Percentiles rank a stretch among this genome's conserved stretches.
These are phyloP conservation scores for Achlya hypogyna DNA, from an alignment of 352 stramenopile genomes.

Conservation along the genomic window DNA sequence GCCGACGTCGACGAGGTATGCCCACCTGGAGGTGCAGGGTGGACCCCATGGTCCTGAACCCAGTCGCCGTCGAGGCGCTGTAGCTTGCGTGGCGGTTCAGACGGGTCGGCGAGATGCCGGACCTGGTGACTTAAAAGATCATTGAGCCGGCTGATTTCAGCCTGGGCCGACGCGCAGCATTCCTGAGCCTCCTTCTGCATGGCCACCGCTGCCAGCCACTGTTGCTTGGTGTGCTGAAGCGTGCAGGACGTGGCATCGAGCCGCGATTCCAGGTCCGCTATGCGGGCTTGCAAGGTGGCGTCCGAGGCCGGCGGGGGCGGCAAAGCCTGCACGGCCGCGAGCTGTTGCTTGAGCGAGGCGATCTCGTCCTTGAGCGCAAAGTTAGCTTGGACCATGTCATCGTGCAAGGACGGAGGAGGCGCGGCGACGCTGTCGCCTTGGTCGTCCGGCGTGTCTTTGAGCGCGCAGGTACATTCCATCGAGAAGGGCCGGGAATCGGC, in stretches of 20 bases:
- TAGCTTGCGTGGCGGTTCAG: slow-evolving; percentile 2
- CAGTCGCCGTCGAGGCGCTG: slow-evolving; percentile 23
- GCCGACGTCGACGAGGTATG: background rate
- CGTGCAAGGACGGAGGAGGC: background rate
- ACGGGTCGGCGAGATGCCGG: background rate
- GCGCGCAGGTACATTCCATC: slow-evolving; percentile 20
- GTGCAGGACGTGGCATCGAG: slow-evolving; percentile 35
- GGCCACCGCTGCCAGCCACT: slow-evolving; percentile 50
- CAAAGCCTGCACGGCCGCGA: background rate
- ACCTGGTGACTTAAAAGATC: slow-evolving; percentile 43
- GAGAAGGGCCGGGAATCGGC: slow-evolving; percentile 44
- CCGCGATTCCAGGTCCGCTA: slow-evolving; percentile 1
- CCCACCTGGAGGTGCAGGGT: slow-evolving; percentile 38
- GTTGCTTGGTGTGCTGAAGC: slow-evolving; percentile 50
- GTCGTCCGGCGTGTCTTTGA: slow-evolving; percentile 20
- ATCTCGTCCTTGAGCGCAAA: slow-evolving; percentile 3
- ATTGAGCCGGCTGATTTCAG: slow-evolving; percentile 38
- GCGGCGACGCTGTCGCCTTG: slow-evolving; percentile 20
- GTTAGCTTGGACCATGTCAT: slow-evolving; percentile 16
- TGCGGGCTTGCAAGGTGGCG: background rate
- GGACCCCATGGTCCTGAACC: slow-evolving; percentile 42
- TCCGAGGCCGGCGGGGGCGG: background rate
- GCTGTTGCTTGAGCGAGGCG: background rate
- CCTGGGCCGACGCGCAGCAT: slow-evolving; percentile 39
- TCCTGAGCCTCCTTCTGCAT: slow-evolving; percentile 55